Conservation (phyloP, 2,329 filamentous ascomycete species). For the Fusarium anthophilum region DNA sequence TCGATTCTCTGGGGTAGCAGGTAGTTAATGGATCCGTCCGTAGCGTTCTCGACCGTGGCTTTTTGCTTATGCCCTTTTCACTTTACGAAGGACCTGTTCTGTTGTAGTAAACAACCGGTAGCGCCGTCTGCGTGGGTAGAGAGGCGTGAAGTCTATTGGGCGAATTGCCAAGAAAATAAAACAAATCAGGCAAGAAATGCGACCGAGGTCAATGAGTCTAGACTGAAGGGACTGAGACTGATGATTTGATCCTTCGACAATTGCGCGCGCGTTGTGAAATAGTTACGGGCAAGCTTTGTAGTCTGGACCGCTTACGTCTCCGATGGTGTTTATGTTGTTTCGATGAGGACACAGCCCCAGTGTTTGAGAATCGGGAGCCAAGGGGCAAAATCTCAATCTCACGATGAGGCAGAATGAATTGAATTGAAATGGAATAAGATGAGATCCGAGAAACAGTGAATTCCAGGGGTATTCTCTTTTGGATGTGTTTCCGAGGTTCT, state of each 20-base stretch:
- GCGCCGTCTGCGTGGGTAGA: slow-evolving; percentile 4
- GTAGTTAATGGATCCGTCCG: not conserved
- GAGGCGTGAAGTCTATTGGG: slow-evolving; percentile 21
- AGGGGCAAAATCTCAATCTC: not conserved
- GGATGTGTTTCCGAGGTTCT: slow-evolving; percentile 28
- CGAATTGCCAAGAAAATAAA: slow-evolving; percentile 2
- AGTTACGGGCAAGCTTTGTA: not conserved
- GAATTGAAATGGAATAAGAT: slow-evolving; percentile 5
- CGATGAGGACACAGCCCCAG: not conserved
- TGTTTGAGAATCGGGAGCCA: not conserved
- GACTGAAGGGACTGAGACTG: slow-evolving; percentile 9
- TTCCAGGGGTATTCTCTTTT: not conserved
- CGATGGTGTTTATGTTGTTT: not conserved
- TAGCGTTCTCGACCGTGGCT: slow-evolving; percentile 8
- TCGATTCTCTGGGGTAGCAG: not conserved
- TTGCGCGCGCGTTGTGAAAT: not conserved
- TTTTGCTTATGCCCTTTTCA: not conserved
- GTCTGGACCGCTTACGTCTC: not conserved
- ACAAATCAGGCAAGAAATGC: not conserved
- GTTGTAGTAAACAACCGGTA: not conserved
- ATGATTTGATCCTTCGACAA: not conserved
- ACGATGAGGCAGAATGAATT: not conserved
- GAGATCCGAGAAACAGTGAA: slow-evolving; percentile 14
- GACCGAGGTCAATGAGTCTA: slow-evolving; percentile 11
- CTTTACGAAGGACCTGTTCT: not conserved